Evolutionary conservation across 1,139 yeast species (phyloP).

Genomic region (Ogataea hybrid): DNA sequence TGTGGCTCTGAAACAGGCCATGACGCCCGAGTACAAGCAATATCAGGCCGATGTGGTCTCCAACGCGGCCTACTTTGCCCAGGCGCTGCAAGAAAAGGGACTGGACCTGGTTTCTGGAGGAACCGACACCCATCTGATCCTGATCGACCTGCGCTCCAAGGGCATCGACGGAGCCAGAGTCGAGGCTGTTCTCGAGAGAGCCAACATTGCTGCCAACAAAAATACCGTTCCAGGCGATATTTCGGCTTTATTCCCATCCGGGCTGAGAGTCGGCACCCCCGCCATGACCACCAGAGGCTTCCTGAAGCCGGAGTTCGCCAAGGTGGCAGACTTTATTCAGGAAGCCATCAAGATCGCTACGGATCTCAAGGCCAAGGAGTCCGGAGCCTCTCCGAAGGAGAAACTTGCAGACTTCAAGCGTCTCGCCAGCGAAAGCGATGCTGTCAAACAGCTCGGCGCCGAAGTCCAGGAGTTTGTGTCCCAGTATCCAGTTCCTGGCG

Average conservation of each 20-base stretch:
- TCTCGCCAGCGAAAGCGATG: constrained; percentile 56
- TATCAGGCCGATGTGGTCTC: constrained; percentile 81
- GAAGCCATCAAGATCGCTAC: constrained; percentile 69
- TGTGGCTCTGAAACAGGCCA: constrained; percentile 89
- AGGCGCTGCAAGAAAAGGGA: constrained; percentile 63
- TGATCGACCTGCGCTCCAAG: constrained; percentile 80
- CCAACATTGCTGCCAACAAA: constrained; percentile 92
- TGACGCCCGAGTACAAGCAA: constrained; percentile 78
- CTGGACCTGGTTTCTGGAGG: constrained; percentile 86
- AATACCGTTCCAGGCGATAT: constrained; percentile 96
- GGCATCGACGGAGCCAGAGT: constrained; percentile 94
- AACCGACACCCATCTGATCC: constrained; percentile 91
- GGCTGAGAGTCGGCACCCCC: constrained; percentile 95
- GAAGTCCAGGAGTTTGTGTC: constrained; percentile 70
- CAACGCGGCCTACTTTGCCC: constrained; percentile 78
- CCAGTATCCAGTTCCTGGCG: constrained; percentile 79
- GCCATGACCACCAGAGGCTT: constrained; percentile 98
- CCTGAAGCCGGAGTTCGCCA: constrained; percentile 70
- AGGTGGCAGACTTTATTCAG: constrained; percentile 77
- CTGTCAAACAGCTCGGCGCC: constrained; percentile 55
- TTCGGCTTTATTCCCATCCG: constrained; percentile 93
- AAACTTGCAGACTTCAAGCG: constrained; percentile 62
- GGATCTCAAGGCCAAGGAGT: constrained; percentile 56
- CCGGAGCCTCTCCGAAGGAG: constrained; percentile 61
- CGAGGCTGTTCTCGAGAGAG: constrained; percentile 84